phyloP scores from a whole-genome alignment of 2,329 filamentous ascomycete genomes.

The Botrytis aclada region DNA sequence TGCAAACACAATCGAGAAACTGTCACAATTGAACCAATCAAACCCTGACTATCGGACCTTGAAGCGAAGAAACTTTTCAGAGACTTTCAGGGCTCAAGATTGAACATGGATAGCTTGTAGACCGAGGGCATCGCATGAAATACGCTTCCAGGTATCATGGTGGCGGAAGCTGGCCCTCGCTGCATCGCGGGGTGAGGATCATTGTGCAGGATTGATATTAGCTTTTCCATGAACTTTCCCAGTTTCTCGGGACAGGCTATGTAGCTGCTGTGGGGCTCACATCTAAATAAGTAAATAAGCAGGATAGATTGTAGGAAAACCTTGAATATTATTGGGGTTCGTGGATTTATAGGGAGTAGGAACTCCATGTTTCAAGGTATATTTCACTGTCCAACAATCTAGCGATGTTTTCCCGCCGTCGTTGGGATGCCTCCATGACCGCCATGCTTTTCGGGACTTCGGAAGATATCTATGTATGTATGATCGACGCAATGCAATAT shows the following conservation, averaged over 20 bases:
- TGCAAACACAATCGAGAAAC: neutral
- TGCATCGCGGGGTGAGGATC: constrained; percentile 14
- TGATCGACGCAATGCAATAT: constrained; percentile 1
- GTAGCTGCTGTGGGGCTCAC: neutral
- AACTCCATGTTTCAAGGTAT: neutral
- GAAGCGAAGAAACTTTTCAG: neutral
- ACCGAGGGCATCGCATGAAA: neutral
- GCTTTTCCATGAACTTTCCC: neutral
- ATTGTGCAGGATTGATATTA: neutral
- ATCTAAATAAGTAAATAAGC: neutral
- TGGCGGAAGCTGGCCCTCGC: neutral
- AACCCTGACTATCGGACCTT: neutral
- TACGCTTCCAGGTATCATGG: neutral
- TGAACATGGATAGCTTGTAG: neutral
- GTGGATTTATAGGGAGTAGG: neutral
- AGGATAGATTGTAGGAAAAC: neutral
- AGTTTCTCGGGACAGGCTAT: neutral
- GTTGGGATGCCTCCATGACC: neutral
- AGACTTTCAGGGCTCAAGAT: neutral
- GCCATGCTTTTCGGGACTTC: neutral
- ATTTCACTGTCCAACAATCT: neutral
- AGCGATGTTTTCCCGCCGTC: neutral
- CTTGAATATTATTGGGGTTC: neutral
- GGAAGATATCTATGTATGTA: constrained; percentile 1
- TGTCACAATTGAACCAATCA: neutral